Conservation (phyloP, 2,329 filamentous ascomycete species). For the Apiospora kogelbergensis region DNA sequence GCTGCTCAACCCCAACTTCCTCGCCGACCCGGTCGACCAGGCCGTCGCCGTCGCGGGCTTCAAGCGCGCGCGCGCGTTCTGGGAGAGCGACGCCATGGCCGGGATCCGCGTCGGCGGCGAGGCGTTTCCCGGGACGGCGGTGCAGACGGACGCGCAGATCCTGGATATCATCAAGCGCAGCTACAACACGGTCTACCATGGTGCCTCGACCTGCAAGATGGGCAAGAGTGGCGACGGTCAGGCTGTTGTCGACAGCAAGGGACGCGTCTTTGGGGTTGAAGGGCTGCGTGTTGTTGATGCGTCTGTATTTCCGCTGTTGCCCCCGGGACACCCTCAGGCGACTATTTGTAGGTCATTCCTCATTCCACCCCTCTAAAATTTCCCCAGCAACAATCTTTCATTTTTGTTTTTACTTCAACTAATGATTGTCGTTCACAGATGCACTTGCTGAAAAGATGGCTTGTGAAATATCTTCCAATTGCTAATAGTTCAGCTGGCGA, state of each 20-base stretch:
- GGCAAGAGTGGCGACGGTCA: slow-evolving; percentile 48
- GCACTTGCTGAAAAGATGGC: too few species aligned
- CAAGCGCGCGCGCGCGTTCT: slow-evolving; percentile 55
- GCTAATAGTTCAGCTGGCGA: too few species aligned
- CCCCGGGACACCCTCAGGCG: slow-evolving; percentile 25
- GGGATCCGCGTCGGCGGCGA: background rate
- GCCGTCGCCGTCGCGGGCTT: slow-evolving; percentile 62
- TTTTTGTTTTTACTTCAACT: too few species aligned
- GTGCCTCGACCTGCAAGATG: slow-evolving; percentile 32
- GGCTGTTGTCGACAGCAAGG: slow-evolving; percentile 54
- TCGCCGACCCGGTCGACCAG: background rate
- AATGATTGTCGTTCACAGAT: too few species aligned
- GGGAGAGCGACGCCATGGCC: slow-evolving; percentile 28
- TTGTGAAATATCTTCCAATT: too few species aligned
- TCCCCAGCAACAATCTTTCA: too few species aligned
- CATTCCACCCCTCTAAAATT: too few species aligned
- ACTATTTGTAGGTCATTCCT: slow-evolving; percentile 16
- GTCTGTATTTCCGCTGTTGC: slow-evolving; percentile 24
- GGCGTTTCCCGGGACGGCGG: too few species aligned
- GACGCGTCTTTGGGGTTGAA: slow-evolving; percentile 51
- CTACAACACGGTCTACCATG: background rate
- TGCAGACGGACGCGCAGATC: slow-evolving; percentile 13
- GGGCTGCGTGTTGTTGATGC: slow-evolving; percentile 59
- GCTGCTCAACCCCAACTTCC: too few species aligned
- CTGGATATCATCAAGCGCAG: slow-evolving; percentile 2